Evolutionary conservation across 1,139 yeast species (phyloP), one percentile per base, ranked within the genome.

Genomic region (Kodamaea sp.): DNA sequence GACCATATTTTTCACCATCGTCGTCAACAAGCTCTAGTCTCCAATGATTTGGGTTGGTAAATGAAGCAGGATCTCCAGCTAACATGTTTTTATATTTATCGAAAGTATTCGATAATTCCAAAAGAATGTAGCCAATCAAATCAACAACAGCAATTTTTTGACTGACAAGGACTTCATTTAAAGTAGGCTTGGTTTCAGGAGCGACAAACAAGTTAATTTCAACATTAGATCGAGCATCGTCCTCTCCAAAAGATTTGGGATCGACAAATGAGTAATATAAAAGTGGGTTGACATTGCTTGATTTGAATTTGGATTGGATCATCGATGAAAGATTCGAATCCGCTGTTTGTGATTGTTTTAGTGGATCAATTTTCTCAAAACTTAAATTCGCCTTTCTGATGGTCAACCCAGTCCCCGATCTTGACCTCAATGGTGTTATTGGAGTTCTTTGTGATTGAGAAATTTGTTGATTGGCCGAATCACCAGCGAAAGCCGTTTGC

Each of bases 1-100:
- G 77, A 25, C 83, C 86, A 49, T 81, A 83, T n/a, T 80, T 76
- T 41, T 84, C 89, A 6, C 92, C 92, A 54, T 83, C 90, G 44
- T 84, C 92, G 54, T 84, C 94, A 1, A 81, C 84, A 32, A 84
- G 62, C 43, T 80, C 84, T n/a, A 84, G 51, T 38, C 81, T 67
- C 82, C 88, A 84, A 37, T 65, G 64, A 52, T 83, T 82, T 0
- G 88, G 85, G 46, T 81, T 73, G 36, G 62, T 47, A 26, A 42
- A 47, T 5, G 47, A 34, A 1, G 41, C 32, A 24, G 53, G 55
- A 5, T 45, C 45, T 23, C 43, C 42, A 2, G 48, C 47, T 4
- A 15, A 15, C 20, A 15, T 15, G 6, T 45, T 49, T 10, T 44
- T 41, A 11, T 55, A 53, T 2, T 59, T 61, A 1, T 62, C 44